Base-by-base conservation (phyloP, 2,329 filamentous ascomycete species). In the Penicillium aurantiogriseum region DNA sequence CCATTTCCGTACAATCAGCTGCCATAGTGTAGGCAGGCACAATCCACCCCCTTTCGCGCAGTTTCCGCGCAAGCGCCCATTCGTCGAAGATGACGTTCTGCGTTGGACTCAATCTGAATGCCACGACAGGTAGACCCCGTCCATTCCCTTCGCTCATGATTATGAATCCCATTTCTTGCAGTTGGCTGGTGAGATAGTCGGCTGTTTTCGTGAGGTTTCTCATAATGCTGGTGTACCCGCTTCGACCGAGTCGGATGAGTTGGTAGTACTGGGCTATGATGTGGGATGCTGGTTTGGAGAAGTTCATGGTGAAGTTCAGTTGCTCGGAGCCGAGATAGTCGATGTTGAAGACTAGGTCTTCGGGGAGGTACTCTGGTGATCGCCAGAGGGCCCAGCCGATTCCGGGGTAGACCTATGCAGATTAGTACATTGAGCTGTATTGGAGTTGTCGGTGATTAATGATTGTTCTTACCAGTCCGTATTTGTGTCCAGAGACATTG, bases 201-300 rank as follows among this genome's bases (percentile, higher is more conserved):
- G 92, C 88, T 0, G 88, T 96, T 51, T 88, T 85, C 21, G 91
- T 96, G 54, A 97, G 81, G 78, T 97, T 97, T 67, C 85, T 82
- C 75, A 78, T 88, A 58, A 88, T 81, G 9, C 25, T 31, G 2
- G 50, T 52, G 19, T 51, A 51, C 1, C 48, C 48, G 2, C 48
- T 51, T 8, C 48, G 48, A 60, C 93, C 93, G 3, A 97, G 87
- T 33, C 93, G 90, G 73, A 97, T 96, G 71, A 97, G 84, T 78
- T 97, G 92, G 80, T 97, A 97, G 80, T 97, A 97, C 78, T 97
- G 93, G 33, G 91, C 93, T 60, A 97, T 96, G 70, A 97, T 90
- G 72, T 97, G 92, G 5, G 89, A 91, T 10, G 93, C 93, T 56
- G 92, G 92, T 75, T 96, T 96, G 71, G 90, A 95, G 81, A 97